phyloP scores from a whole-genome alignment of 2,329 filamentous ascomycete species.

The Claviceps capensis region DNA sequence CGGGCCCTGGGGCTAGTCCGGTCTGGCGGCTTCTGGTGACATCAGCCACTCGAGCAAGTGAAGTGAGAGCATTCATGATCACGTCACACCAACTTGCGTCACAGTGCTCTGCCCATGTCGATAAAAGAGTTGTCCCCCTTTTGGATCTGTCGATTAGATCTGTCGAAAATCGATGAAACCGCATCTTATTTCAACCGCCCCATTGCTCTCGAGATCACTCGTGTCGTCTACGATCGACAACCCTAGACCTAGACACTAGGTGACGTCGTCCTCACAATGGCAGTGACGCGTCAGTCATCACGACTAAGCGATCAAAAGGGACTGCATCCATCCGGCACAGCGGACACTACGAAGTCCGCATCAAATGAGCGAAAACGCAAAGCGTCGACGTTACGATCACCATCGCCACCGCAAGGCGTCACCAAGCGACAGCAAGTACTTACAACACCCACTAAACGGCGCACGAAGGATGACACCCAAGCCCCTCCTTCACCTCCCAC shows the following conservation, averaged over 20 bases:
- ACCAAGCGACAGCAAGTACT: constrained; percentile 10
- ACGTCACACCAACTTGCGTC: background rate
- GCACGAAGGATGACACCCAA: constrained; percentile 10
- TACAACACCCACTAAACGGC: constrained; percentile 20
- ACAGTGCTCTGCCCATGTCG: background rate
- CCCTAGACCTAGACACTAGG: background rate
- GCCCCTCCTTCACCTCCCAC: constrained; percentile 27
- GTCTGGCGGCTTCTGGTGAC: background rate
- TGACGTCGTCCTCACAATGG: constrained; percentile 7
- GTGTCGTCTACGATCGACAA: background rate
- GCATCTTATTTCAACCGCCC: too few relatives aligned
- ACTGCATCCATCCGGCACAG: constrained; percentile 1
- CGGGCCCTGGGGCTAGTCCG: background rate
- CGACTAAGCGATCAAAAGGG: constrained; percentile 23
- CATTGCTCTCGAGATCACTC: background rate
- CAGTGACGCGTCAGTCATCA: constrained; percentile 24
- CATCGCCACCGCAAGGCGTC: constrained; percentile 8
- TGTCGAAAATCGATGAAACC: background rate
- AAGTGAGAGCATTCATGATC: background rate
- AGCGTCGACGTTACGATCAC: constrained; percentile 6
- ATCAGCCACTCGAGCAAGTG: background rate
- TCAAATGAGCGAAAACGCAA: constrained; percentile 22
- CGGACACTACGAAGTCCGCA: background rate
- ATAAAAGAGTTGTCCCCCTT: background rate
- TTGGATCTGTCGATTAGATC: background rate